Evolutionary conservation across 768 basidiomycete species (phyloP).

Genomic region (Leccinum incarnatum): DNA sequence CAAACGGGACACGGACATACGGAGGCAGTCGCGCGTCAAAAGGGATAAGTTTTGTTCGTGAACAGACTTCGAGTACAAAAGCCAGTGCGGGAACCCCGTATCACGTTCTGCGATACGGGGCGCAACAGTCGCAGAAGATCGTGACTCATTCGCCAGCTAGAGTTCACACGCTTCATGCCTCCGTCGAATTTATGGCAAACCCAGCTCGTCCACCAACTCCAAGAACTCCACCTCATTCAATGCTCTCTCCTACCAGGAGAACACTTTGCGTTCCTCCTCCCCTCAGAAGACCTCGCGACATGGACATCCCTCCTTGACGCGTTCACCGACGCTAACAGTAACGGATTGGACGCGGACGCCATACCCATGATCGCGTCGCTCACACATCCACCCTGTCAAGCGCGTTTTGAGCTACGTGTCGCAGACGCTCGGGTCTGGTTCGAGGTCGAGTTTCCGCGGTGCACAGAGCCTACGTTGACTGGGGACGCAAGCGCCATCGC

Average conservation of each 20-base stretch:
- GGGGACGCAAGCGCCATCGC: not conserved
- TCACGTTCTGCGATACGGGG: too few species aligned
- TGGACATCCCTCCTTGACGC: slow-evolving; percentile 31
- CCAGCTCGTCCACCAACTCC: slow-evolving; percentile 25
- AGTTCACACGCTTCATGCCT: not conserved
- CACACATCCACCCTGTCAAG: slow-evolving; percentile 20
- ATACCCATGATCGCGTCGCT: not conserved
- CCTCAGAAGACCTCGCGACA: slow-evolving; percentile 34
- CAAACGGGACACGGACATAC: too few species aligned
- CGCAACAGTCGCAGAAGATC: too few species aligned
- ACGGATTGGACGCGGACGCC: not conserved
- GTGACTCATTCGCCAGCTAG: too few species aligned
- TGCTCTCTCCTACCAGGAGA: slow-evolving; percentile 66
- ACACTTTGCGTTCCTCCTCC: slow-evolving; percentile 38
- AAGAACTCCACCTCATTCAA: slow-evolving; percentile 59
- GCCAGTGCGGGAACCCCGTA: too few species aligned
- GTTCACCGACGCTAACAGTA: not conserved
- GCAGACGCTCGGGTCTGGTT: slow-evolving; percentile 35
- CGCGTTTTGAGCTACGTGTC: slow-evolving; percentile 36
- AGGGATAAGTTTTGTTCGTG: too few species aligned
- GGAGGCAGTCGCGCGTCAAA: too few species aligned
- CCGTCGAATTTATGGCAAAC: slow-evolving; percentile 1
- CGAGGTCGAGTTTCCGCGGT: slow-evolving; percentile 30
- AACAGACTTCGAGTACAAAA: too few species aligned
- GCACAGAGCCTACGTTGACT: not conserved